These are phyloP conservation scores for Neurospora tetraspora DNA, from an alignment of 495 filamentous ascomycete genomes.

Conservation along the genomic window DNA sequence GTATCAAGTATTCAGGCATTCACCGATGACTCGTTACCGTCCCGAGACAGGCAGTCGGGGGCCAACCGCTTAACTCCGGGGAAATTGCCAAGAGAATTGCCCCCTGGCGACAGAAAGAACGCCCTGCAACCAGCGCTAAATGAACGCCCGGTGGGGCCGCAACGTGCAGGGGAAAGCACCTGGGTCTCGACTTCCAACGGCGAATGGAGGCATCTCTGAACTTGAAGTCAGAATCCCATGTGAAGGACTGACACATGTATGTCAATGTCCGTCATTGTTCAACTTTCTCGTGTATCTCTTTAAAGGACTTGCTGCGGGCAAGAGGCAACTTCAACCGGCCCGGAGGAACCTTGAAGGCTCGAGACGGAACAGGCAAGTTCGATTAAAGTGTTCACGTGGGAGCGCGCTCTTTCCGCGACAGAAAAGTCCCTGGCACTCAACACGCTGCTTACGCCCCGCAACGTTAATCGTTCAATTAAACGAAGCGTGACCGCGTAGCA, in stretches of 20 bases:
- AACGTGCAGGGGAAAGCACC: background rate
- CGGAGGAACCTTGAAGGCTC: background rate
- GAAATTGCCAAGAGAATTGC: background rate
- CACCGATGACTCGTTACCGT: background rate
- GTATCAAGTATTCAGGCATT: background rate
- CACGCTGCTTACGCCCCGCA: constrained; percentile 7
- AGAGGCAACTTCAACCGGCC: background rate
- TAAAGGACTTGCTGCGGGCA: background rate
- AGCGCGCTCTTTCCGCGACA: constrained; percentile 12
- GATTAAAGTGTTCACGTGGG: constrained; percentile 8
- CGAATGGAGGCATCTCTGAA: background rate
- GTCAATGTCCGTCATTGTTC: background rate
- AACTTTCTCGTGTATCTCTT: background rate
- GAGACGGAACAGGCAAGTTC: background rate
- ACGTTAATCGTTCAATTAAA: background rate
- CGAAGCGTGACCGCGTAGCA: background rate
- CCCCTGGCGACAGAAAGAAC: background rate
- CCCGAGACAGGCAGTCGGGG: background rate
- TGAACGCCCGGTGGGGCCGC: background rate
- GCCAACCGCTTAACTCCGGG: background rate
- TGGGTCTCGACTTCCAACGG: background rate
- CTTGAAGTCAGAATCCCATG: background rate
- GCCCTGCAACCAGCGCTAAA: background rate
- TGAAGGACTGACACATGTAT: background rate
- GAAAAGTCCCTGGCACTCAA: background rate